phyloP scores from a whole-genome alignment of 257 asterid genomes.

The Solanum chilense region DNA sequence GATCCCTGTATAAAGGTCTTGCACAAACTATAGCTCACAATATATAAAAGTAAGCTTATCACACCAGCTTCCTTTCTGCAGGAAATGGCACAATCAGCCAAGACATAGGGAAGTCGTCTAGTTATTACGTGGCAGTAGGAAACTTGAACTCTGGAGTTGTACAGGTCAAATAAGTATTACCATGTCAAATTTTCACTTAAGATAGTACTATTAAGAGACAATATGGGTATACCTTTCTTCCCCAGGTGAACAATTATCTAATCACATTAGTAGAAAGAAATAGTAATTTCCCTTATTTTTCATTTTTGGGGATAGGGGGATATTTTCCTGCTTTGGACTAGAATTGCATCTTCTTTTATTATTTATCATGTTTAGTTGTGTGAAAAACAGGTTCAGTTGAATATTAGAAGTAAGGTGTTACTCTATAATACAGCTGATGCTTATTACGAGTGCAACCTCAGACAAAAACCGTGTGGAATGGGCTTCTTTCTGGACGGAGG shows the following conservation, averaged over 20 bases:
- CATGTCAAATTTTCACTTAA: not conserved
- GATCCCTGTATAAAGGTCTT: not conserved
- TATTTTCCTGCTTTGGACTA: not conserved
- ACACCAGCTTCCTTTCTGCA: slow-evolving; percentile 18
- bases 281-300: not conserved
- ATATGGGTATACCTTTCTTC: not conserved
- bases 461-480: slow-evolving; percentile 38
- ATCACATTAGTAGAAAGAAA: not conserved
- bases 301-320: not conserved
- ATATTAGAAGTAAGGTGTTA: slow-evolving; percentile 24
- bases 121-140: slow-evolving; percentile 59
- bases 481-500: slow-evolving; percentile 20
- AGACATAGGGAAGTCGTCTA: slow-evolving; percentile 36
- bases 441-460: slow-evolving; percentile 47
- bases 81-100: slow-evolving; percentile 59
- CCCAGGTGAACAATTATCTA: not conserved
- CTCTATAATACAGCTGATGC: slow-evolving; percentile 49
- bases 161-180: slow-evolving; percentile 29
- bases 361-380: not conserved
- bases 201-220: not conserved
- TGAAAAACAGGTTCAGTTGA: slow-evolving; percentile 45
- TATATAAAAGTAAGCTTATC: not conserved
- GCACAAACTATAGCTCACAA: not conserved
- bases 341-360: not conserved
- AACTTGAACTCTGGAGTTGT: slow-evolving; percentile 47